Conservation (phyloP, 805 yeast species). For the Kuraishia borneana region DNA sequence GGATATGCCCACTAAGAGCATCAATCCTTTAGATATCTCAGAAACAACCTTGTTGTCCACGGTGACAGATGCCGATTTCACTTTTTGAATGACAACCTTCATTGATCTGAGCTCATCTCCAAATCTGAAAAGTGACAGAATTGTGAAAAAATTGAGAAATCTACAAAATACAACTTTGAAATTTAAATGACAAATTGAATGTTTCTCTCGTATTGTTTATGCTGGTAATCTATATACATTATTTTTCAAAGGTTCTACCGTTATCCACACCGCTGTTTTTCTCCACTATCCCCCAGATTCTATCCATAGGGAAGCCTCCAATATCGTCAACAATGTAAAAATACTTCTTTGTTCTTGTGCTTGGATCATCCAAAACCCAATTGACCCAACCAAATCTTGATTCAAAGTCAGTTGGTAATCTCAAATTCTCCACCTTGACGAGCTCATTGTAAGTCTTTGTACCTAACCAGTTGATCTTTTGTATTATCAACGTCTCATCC, state of each 20-base stretch:
- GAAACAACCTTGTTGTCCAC: slow-evolving; percentile 68
- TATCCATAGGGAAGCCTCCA: slow-evolving; percentile 77
- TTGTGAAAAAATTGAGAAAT: no score
- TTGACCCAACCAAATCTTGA: slow-evolving; percentile 37
- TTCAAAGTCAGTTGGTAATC: slow-evolving; percentile 20
- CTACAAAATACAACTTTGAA: no score
- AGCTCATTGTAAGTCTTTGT: slow-evolving; percentile 51
- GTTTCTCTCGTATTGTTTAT: no score
- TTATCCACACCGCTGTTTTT: slow-evolving; percentile 52
- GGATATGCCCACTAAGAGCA: slow-evolving; percentile 79
- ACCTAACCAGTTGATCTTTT: slow-evolving; percentile 60
- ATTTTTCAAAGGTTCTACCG: slow-evolving; percentile 38
- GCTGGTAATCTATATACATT: slow-evolving; percentile 3
- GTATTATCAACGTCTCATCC: slow-evolving; percentile 58
- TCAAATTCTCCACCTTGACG: slow-evolving; percentile 37
- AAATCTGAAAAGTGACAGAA: no score
- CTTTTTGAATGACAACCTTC: slow-evolving; percentile 89
- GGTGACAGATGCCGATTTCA: slow-evolving; percentile 78
- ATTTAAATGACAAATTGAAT: no score
- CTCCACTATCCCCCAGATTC: slow-evolving; percentile 79
- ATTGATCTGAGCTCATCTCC: no score
- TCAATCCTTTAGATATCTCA: slow-evolving; percentile 61
- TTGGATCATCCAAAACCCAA: slow-evolving; percentile 28
- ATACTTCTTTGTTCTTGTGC: slow-evolving; percentile 21
- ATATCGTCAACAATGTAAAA: slow-evolving; percentile 60